Base-by-base conservation (phyloP, 1,284 basidiomycete genomes). In the Leccinum subspadiceum region DNA sequence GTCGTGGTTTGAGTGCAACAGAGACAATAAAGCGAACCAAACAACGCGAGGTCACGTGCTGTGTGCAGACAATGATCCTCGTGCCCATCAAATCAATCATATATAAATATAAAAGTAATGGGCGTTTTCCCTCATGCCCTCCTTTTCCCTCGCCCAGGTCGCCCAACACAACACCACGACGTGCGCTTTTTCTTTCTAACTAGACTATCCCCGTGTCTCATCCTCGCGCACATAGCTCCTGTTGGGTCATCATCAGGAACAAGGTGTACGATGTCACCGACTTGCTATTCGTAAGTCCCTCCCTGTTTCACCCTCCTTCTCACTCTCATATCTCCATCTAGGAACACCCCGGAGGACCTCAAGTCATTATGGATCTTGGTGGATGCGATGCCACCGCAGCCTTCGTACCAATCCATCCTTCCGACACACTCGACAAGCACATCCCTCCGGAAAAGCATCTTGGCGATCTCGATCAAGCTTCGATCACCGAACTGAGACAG, bases 221-320 rank as follows among this genome's bases (percentile, higher is more conserved):
- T 35, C 20, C 26, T 50, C 13, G 15, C 48, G 15, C 53, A 12
- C 35, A 41, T 60, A 89, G 87, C 52, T 88, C 86, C n/a, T 93
- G 92, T 74, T 96, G 93, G 94, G 89, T 96, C 62, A 87, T 96
- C 66, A 90, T 95, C 63, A 79, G 84, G 63, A 83, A 86, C 73
- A 79, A 81, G 58, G 89, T 92, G 20, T 93, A 90, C 74, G 90
- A 92, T 76, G 89, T 96, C 59, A 95, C 94, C 5, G 87, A 91
- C 10, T 96, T 96, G 71, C 76, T 96, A 51, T 74, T 81, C 55
- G 89, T 88, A 64, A 52, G 78, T 73, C 22, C 59, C 57, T 48
- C 3, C 39, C 48, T 56, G 17, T 54, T 49, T 7, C 44, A 17
- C 22, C 37, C 24, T 29, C 7, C 33, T 22, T 37, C 9, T 20